Evolutionary conservation across 2,329 filamentous ascomycete species (phyloP).

Genomic region (Penicillium olsonii): DNA sequence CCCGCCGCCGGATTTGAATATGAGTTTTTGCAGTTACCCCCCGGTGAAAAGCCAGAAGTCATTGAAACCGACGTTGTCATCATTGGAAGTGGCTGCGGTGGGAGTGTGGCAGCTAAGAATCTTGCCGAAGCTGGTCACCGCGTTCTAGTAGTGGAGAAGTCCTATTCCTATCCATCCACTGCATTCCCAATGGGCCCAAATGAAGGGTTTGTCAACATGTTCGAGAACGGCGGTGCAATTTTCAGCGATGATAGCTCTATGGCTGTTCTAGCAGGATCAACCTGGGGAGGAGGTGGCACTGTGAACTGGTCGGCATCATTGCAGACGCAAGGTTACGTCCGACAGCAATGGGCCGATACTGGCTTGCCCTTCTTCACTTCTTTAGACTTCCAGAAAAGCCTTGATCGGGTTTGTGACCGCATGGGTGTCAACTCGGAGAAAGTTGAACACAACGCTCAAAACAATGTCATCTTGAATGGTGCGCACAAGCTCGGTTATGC

Average conservation of each 20-base stretch:
- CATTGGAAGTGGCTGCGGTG: constrained; percentile 84
- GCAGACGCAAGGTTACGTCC: constrained; percentile 73
- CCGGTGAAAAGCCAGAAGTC: constrained; percentile 55
- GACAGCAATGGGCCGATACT: constrained; percentile 74
- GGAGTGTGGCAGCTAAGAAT: constrained; percentile 77
- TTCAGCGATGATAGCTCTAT: constrained; percentile 60
- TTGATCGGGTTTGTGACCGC: constrained; percentile 75
- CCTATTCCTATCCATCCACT: constrained; percentile 71
- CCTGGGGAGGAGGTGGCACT: constrained; percentile 84
- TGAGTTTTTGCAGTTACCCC: constrained; percentile 60
- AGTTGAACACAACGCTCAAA: constrained; percentile 72
- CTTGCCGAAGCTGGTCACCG: constrained; percentile 73
- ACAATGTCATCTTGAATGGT: constrained; percentile 72
- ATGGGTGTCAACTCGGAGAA: constrained; percentile 72
- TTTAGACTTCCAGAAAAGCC: constrained; percentile 70
- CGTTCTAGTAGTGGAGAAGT: constrained; percentile 81
- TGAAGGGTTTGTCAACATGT: constrained; percentile 64
- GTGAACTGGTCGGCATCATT: constrained; percentile 77
- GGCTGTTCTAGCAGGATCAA: constrained; percentile 66
- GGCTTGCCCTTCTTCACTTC: constrained; percentile 74
- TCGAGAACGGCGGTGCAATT: constrained; percentile 65
- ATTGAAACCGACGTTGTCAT: constrained; percentile 81
- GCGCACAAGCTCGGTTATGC: constrained; percentile 71
- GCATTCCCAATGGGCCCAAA: constrained; percentile 73
- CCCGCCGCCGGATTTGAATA: constrained; percentile 56